Evolutionary conservation across 345 rosid genomes (phyloP).

Genomic region (Syzygium grande): DNA sequence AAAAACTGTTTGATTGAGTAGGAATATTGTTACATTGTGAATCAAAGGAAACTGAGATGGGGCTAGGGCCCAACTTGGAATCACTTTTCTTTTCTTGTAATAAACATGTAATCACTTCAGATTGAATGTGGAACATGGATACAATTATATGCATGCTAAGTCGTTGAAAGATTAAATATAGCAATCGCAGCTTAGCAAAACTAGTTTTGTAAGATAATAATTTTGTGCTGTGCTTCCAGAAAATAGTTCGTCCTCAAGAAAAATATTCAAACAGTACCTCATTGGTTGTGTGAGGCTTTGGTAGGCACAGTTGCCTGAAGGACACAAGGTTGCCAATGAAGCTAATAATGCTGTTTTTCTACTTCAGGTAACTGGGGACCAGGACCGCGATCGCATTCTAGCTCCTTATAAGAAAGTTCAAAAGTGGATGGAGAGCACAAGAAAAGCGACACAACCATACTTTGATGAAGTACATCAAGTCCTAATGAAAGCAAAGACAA

Average conservation of each 20-base stretch:
- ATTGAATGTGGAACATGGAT: neutral
- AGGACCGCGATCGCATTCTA: conserved; percentile 41
- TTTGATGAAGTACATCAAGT: conserved; percentile 63
- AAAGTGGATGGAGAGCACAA: conserved; percentile 70
- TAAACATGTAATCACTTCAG: neutral
- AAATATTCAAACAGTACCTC: neutral
- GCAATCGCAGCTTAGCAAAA: neutral
- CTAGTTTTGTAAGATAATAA: neutral
- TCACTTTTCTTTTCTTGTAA: neutral
- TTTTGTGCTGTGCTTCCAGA: neutral
- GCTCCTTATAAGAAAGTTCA: conserved; percentile 60
- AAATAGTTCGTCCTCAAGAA: neutral
- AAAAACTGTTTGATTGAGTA: neutral
- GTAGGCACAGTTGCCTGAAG: neutral
- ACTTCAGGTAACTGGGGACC: conserved; percentile 58
- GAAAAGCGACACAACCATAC: conserved; percentile 55
- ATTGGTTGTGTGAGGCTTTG: neutral
- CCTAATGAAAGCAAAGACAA: conserved; percentile 37
- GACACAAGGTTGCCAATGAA: neutral
- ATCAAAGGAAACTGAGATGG: neutral
- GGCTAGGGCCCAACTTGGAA: neutral
- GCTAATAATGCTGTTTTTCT: neutral
- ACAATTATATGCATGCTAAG: neutral
- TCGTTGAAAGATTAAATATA: neutral
- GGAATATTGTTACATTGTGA: too few species aligned